Evolutionary conservation across 2,329 filamentous ascomycete genomes (phyloP), one percentile per base, ranked within the genome.

Genomic region (Colletotrichum spinosum): DNA sequence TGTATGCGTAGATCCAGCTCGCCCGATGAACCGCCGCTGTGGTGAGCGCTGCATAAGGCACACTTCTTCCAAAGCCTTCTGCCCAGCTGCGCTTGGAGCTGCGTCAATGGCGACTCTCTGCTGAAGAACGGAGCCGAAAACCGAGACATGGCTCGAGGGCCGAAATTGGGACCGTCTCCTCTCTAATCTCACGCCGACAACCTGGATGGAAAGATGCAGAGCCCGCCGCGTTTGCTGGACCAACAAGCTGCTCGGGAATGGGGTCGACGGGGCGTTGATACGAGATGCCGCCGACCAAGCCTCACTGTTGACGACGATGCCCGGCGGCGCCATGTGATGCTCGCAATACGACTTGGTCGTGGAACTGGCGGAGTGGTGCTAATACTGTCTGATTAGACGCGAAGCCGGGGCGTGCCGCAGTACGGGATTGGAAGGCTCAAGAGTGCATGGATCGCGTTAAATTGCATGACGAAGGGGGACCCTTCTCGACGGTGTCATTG

Each of bases 401-500:
- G 74, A 17, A 70, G 69, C 44, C 49, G 42, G 25, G 25, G 25
- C 25, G 25, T 25, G 25, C 25, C 11, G 42, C 49, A 38, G 35
- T 45, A 35, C 69, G 70, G 68, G 69, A 69, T 68, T 67, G 68
- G 61, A 52, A 50, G 25, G 25, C 25, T 25, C 25, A 25, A 25
- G 41, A 65, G 65, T 69, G 72, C 70, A 72, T 70, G 69, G 71
- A 71, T 72, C 75, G 74, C 73, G 72, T 72, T 73, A 77, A 74
- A 75, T 73, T 73, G 71, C 72, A 77, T 75, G 71, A 72, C 69
- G 71, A 69, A 66, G 70, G 62, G 17, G 60, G 60, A 72, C 73
- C 69, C 74, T 72, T 73, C 63, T 55, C 25, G 48, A 54, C 34
- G 49, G 55, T 61, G 68, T 71, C 60, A 78, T 78, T 78, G 76